Evolutionary conservation across 345 rosid genomes (phyloP).

Genomic region (Camelina hispida): DNA sequence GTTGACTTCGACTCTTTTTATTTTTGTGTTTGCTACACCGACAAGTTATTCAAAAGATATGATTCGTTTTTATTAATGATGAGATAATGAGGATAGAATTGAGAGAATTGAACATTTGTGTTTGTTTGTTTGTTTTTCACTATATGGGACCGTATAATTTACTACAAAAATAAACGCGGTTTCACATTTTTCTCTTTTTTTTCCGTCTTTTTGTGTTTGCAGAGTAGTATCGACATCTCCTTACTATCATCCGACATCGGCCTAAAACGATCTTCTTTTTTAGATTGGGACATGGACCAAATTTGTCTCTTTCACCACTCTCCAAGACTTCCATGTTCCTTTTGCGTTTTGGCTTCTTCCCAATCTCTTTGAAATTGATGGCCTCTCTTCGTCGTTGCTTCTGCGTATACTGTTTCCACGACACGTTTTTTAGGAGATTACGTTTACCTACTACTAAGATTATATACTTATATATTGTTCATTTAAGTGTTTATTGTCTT

Average conservation of each 20-base stretch:
- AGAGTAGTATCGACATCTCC: slow-evolving; percentile 44
- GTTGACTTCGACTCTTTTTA: slow-evolving; percentile 18
- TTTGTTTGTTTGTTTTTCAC: neutral
- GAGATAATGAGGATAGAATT: neutral
- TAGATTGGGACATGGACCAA: slow-evolving; percentile 12
- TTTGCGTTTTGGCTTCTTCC: slow-evolving; percentile 30
- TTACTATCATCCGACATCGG: slow-evolving; percentile 33
- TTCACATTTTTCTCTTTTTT: neutral
- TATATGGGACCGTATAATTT: neutral
- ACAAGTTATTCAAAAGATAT: slow-evolving; percentile 2
- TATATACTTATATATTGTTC: neutral
- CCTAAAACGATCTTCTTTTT: slow-evolving; percentile 9
- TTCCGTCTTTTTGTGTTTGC: slow-evolving; percentile 18
- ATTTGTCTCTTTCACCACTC: slow-evolving; percentile 4
- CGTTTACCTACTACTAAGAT: slow-evolving; percentile 7
- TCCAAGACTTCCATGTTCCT: neutral
- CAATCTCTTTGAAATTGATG: slow-evolving; percentile 6
- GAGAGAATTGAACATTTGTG: neutral
- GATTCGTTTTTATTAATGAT: slow-evolving; percentile 15
- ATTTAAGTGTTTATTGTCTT: neutral
- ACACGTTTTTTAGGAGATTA: slow-evolving; percentile 14
- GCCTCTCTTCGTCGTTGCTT: neutral
- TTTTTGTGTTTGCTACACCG: neutral
- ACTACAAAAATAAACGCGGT: slow-evolving; percentile 28
- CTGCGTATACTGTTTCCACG: neutral